Conservation (phyloP, 805 yeast species). For the Sugiyamaella lignohabitans region DNA sequence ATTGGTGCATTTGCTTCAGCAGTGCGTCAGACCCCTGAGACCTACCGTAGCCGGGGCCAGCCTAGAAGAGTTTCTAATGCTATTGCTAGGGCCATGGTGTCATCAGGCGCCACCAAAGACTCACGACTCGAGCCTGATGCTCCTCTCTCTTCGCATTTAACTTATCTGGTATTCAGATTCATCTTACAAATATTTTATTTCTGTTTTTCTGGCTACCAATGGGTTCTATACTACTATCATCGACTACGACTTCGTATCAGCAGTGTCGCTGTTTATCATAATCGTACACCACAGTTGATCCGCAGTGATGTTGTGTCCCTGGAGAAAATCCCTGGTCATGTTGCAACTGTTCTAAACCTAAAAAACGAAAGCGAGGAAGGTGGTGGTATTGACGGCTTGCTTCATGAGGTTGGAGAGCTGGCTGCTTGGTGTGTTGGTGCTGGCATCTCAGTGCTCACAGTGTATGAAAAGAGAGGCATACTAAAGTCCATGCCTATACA, state of each 20-base stretch:
- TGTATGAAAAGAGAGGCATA: constrained; percentile 76
- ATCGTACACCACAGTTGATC: constrained; percentile 61
- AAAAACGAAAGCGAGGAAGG: constrained; percentile 77
- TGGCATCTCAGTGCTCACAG: constrained; percentile 64
- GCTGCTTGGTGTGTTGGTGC: constrained; percentile 85
- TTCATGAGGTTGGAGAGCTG: constrained; percentile 70
- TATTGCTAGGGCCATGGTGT: not conserved
- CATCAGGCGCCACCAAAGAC: not conserved
- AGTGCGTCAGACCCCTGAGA: not conserved
- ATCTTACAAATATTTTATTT: constrained; percentile 16
- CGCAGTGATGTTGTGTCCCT: constrained; percentile 73
- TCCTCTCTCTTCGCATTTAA: constrained; percentile 1
- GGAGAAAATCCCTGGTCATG: constrained; percentile 66
- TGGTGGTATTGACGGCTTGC: constrained; percentile 78
- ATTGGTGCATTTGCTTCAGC: not conserved
- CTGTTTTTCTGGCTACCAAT: constrained; percentile 9
- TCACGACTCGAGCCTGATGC: not conserved
- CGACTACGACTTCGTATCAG: constrained; percentile 14
- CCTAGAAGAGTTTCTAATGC: not conserved
- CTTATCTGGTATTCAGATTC: constrained; percentile 14
- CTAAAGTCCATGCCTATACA: constrained; percentile 38
- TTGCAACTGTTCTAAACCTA: constrained; percentile 70
- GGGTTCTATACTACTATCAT: constrained; percentile 14
- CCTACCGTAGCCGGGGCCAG: not conserved
- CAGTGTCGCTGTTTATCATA: constrained; percentile 22